Base-by-base conservation (phyloP, 495 filamentous ascomycete species). In the Tuber calosporum region DNA sequence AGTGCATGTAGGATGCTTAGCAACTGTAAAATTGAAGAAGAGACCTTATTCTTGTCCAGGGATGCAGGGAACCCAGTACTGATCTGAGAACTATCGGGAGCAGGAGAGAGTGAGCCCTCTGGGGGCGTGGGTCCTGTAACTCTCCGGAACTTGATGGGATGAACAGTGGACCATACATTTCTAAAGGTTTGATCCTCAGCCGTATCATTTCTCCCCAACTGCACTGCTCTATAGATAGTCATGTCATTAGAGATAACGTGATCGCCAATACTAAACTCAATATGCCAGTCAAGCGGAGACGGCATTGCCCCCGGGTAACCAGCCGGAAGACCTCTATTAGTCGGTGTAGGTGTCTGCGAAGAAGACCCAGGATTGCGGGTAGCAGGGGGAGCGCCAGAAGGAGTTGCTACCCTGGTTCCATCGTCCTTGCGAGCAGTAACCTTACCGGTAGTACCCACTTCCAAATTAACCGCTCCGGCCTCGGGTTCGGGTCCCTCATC, bases 351-450 rank as follows among this genome's bases (percentile, higher is more conserved):
- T 73, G 86, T 85, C 75, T 83, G 82, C 62, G 81, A 67, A 76
- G 83, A 73, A 76, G 83, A 69, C 79, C 78, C 72, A 75, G 83
- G 48, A 78, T 79, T 80, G 62, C 77, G 81, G 6, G 85, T 82
- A 7, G 82, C 80, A 66, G 83, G 81, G 1, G 88, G 86, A 4
- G 85, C 84, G 75, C 92, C 89, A 20, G 90, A 91, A 19, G 96
- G 96, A 1, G 96, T 98, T 5, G 92, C 89, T 43, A 98, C 90
- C 70, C 91, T 84, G 20, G 93, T 97, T 2, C 95, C 96, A 81
- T 98, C 95, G 81, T 99, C 95, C 81, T 96, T 97, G 40, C 92
- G 90, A n/a, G 95, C 95, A 2, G 93, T 97, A 19, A 98, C 92
- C 81, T 93, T 97, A 40, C 94, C 95, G 1, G 90, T 92, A 36